A percentile compares a stretch with the other conserved stretches of the same genome.
These are phyloP conservation scores for Fraxinus pennsylvanica DNA, from an alignment of 257 asterid species.

Conservation along the genomic window DNA sequence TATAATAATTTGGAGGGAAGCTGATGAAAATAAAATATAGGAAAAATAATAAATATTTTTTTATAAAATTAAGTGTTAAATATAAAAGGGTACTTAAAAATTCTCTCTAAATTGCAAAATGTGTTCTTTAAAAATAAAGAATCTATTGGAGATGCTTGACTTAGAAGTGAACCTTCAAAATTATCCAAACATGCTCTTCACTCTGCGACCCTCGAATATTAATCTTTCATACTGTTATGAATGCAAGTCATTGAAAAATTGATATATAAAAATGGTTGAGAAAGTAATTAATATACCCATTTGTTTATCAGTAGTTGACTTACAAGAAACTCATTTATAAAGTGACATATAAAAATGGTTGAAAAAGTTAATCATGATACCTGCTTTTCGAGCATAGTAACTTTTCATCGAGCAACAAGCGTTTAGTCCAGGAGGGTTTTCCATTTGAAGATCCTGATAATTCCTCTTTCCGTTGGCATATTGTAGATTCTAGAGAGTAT, in stretches of 20 bases:
- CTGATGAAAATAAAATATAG: no score
- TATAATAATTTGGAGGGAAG: no score
- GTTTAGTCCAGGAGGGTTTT: conserved; percentile 84
- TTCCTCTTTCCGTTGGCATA: conserved; percentile 58
- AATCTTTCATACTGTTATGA: not conserved
- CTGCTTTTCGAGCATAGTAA: conserved; percentile 77
- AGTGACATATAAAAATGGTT: not conserved
- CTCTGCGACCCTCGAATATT: not conserved
- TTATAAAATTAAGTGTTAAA: no score
- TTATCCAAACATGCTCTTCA: not conserved
- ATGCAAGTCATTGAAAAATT: not conserved
- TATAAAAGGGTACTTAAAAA: no score
- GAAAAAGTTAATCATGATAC: conserved; percentile 27
- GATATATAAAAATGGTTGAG: not conserved
- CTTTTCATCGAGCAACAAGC: conserved; percentile 58
- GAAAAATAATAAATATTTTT: no score
- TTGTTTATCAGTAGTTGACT: no score
- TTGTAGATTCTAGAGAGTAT: conserved; percentile 68
- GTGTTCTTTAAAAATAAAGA: no score
- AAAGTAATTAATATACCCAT: not conserved
- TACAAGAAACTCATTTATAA: no score
- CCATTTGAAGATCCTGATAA: conserved; percentile 35
- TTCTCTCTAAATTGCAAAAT: no score
- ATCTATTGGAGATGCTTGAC: no score
- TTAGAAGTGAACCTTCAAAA: no score